These are phyloP conservation scores for Boletus mariae DNA, from an alignment of 1,284 basidiomycete genomes.

Conservation along the genomic window DNA sequence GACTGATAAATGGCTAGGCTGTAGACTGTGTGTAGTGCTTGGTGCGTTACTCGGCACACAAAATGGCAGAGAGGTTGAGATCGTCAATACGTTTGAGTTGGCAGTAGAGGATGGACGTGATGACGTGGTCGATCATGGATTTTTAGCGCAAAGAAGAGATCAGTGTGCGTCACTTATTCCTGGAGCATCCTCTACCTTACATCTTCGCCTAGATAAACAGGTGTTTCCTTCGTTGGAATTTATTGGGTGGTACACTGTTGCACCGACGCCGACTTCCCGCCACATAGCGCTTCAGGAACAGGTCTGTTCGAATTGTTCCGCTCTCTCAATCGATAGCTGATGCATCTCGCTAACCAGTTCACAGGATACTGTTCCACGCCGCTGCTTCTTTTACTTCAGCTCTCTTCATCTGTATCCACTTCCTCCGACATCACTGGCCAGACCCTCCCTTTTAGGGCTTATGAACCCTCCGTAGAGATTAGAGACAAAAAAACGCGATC, in stretches of 20 bases:
- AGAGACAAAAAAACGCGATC: slow-evolving; percentile 71
- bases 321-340: not conserved
- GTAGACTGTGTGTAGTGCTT: slow-evolving; percentile 54
- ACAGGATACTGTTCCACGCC: slow-evolving; percentile 71
- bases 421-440: slow-evolving; percentile 58
- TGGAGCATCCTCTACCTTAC: slow-evolving; percentile 9
- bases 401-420: slow-evolving; percentile 46
- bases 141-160: slow-evolving; percentile 78
- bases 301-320: slow-evolving; percentile 39
- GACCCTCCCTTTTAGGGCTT: slow-evolving; percentile 83
- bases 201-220: slow-evolving; percentile 74
- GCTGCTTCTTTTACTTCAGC: slow-evolving; percentile 70
- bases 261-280: slow-evolving; percentile 60
- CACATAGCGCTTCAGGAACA: slow-evolving; percentile 87
- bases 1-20: slow-evolving; percentile 1
- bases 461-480: slow-evolving; percentile 83
- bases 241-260: slow-evolving; percentile 95
- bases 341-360: slow-evolving; percentile 44
- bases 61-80: slow-evolving; percentile 89
- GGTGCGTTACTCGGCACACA: slow-evolving; percentile 95
- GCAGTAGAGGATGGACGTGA: slow-evolving; percentile 52
- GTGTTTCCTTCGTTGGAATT: slow-evolving; percentile 96
- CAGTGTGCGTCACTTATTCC: slow-evolving; percentile 65
- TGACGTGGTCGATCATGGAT: slow-evolving; percentile 71
- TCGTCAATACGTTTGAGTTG: slow-evolving; percentile 95